These are phyloP conservation scores for Penicillium sp. DNA, from an alignment of 2,329 filamentous ascomycete genomes.

Conservation along the genomic window DNA sequence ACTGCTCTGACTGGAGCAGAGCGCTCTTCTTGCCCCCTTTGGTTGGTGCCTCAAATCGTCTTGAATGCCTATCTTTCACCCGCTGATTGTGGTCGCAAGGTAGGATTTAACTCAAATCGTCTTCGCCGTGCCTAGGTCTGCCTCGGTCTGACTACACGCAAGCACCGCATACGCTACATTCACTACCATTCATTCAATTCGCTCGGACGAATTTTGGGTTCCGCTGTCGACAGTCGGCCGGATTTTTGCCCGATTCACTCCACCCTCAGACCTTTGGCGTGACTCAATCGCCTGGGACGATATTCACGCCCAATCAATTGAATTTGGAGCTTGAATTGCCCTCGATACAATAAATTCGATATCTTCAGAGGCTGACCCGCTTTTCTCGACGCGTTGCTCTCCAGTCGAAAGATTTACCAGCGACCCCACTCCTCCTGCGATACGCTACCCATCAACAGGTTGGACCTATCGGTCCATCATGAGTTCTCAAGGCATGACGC, in stretches of 20 bases:
- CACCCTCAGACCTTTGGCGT: conserved; percentile 6
- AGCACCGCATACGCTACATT: neutral
- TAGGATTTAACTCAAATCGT: neutral
- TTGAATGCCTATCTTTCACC: conserved; percentile 19
- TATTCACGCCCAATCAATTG: conserved; percentile 16
- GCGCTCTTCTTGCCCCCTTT: neutral
- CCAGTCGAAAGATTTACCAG: neutral
- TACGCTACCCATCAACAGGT: neutral
- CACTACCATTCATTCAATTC: neutral
- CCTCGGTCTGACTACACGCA: neutral
- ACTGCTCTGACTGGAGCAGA: neutral
- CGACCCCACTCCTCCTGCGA: neutral
- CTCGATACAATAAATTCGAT: neutral
- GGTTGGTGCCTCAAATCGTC: conserved; percentile 2
- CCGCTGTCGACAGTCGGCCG: conserved; percentile 2
- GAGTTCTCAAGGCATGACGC: conserved; percentile 46
- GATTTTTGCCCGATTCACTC: conserved; percentile 11
- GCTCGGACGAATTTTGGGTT: neutral
- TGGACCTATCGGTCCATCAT: conserved; percentile 25
- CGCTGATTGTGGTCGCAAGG: conserved; percentile 13
- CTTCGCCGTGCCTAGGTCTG: neutral
- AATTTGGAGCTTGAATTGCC: conserved; percentile 9
- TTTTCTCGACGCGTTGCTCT: neutral
- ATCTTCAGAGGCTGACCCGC: neutral
- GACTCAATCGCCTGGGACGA: conserved; percentile 11